Conservation (phyloP, 805 yeast genomes). For the Myxozyma neotropica region DNA sequence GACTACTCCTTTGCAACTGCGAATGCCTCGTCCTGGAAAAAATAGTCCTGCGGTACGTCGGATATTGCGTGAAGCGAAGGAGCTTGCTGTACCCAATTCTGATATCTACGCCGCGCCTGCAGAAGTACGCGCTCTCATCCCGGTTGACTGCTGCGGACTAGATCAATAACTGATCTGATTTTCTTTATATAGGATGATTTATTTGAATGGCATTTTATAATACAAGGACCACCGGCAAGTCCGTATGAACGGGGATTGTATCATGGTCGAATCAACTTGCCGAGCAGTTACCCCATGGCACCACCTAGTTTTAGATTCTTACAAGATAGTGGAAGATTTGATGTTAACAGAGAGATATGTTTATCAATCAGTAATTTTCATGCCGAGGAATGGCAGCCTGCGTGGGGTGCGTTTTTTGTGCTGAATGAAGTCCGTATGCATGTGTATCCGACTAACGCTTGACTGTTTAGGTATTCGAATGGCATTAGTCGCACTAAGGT, state of each 20-base stretch:
- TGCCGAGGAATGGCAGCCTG: slow-evolving; percentile 34
- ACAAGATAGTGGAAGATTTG: slow-evolving; percentile 30
- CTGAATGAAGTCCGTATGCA: background rate
- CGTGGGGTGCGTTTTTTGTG: slow-evolving; percentile 25
- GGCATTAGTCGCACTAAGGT: slow-evolving; percentile 28
- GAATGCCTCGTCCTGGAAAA: slow-evolving; percentile 5
- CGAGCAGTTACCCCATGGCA: slow-evolving; percentile 83
- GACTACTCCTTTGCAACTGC: too few relatives aligned
- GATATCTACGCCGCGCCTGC: slow-evolving; percentile 30
- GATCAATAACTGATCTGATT: too few relatives aligned
- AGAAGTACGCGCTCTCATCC: slow-evolving; percentile 12
- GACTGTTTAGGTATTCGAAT: slow-evolving; percentile 20
- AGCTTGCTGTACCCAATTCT: slow-evolving; percentile 17
- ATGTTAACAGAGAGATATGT: slow-evolving; percentile 30
- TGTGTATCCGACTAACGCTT: background rate
- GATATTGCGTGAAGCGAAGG: slow-evolving; percentile 30
- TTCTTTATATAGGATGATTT: slow-evolving; percentile 19
- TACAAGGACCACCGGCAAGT: slow-evolving; percentile 89
- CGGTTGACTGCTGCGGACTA: too few relatives aligned
- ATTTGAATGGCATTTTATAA: slow-evolving; percentile 77
- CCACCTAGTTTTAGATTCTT: slow-evolving; percentile 58
- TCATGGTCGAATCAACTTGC: slow-evolving; percentile 84
- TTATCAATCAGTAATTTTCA: slow-evolving; percentile 32
- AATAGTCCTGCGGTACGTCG: slow-evolving; percentile 25
- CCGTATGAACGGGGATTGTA: slow-evolving; percentile 86